Percentiles rank a stretch among this genome's conserved stretches.
phyloP scores from a whole-genome alignment of 2,329 filamentous ascomycete genomes.

The Acrodontium crateriforme region DNA sequence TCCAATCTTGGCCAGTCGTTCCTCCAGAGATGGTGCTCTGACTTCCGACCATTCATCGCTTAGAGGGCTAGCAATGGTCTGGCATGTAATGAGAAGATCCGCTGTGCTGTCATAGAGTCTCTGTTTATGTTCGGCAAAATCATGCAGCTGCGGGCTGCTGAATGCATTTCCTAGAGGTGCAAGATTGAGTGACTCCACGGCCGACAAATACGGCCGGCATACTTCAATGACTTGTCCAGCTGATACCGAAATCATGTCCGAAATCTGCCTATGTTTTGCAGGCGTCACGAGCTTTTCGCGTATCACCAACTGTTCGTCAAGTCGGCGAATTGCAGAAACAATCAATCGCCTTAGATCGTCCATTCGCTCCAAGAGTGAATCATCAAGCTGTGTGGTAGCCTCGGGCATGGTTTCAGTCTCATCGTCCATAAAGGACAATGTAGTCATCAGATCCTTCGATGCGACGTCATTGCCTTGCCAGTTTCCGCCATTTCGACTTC shows the following conservation, averaged over 20 bases:
- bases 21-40: constrained; percentile 79
- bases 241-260: constrained; percentile 67
- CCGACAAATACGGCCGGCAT: constrained; percentile 78
- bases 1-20: constrained; percentile 67
- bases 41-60: constrained; percentile 92
- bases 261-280: constrained; percentile 63
- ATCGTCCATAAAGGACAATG: constrained; percentile 67
- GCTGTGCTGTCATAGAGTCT: constrained; percentile 86
- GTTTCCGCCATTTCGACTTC: constrained; percentile 68
- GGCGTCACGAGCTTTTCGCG: constrained; percentile 72
- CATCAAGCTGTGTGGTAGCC: constrained; percentile 60
- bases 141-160: constrained; percentile 70
- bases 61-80: constrained; percentile 79
- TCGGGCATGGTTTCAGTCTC: constrained; percentile 62
- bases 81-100: constrained; percentile 75
- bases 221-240: constrained; percentile 72
- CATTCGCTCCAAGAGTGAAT: constrained; percentile 63
- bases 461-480: constrained; percentile 60
- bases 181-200: constrained; percentile 84
- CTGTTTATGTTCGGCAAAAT: constrained; percentile 86
- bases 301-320: constrained; percentile 70
- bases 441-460: constrained; percentile 51
- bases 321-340: constrained; percentile 68
- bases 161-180: constrained; percentile 63
- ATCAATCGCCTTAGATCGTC: constrained; percentile 78